A percentile compares a stretch with the other conserved stretches of the same genome.
These are phyloP conservation scores for Picea mariana DNA, from an alignment of 83 land plant species.

Conservation along the genomic window DNA sequence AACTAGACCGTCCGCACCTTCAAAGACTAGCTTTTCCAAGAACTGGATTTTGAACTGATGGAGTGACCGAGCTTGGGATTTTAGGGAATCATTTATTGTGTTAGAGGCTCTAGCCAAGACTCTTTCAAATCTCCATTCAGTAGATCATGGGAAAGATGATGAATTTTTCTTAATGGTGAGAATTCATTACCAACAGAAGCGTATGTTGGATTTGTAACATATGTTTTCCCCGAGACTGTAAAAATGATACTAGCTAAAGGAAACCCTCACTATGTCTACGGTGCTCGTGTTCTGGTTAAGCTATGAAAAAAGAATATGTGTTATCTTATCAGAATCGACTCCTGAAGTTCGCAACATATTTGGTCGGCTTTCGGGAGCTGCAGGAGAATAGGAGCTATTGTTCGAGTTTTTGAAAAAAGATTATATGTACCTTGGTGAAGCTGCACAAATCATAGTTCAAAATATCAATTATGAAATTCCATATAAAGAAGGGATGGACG, in stretches of 20 bases:
- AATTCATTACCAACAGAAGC: slow-evolving; percentile 84
- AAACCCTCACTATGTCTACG: slow-evolving; percentile 87
- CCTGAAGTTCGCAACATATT: too few relatives aligned
- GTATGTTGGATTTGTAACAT: slow-evolving; percentile 98
- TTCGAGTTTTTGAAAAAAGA: too few relatives aligned
- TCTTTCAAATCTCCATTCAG: too few relatives aligned
- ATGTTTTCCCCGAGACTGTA: slow-evolving; percentile 79
- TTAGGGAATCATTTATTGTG: not conserved
- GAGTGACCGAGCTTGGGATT: slow-evolving; percentile 16
- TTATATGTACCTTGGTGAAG: too few relatives aligned
- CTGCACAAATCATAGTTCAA: too few relatives aligned
- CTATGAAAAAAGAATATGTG: slow-evolving; percentile 64
- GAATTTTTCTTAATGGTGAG: slow-evolving; percentile 37
- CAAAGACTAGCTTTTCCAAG: slow-evolving; percentile 19
- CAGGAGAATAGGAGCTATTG: too few relatives aligned
- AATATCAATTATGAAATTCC: too few relatives aligned
- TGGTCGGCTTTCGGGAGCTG: too few relatives aligned
- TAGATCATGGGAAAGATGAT: too few relatives aligned
- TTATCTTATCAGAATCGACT: too few relatives aligned
- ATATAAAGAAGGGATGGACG: too few relatives aligned
- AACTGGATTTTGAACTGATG: slow-evolving; percentile 22
- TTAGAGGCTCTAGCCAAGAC: too few relatives aligned
- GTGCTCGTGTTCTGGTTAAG: slow-evolving; percentile 90
- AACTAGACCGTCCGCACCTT: slow-evolving; percentile 15
- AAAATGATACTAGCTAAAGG: slow-evolving; percentile 71